Base-by-base conservation (phyloP, 306 rosid species). In the Cucurbita moschata region DNA sequence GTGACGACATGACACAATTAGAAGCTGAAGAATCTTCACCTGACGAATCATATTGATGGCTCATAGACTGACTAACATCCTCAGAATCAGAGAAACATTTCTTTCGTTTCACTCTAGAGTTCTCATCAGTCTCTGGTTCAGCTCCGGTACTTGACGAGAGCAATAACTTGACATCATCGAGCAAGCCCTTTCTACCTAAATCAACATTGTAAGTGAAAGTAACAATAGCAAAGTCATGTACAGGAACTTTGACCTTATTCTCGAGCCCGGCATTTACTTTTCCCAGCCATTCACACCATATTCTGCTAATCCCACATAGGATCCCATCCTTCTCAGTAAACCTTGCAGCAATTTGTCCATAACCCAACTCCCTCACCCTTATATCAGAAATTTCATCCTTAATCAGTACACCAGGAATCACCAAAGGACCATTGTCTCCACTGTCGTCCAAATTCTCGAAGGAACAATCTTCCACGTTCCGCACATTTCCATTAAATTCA, bases 281-380 rank as follows among this genome's bases (percentile, higher is more conserved):
- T 58, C 96, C 98, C 74, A 90, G 77, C 98, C 98, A 93, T 80
- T 93, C 97, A 30, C 98, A 93, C 98, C 98, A 93, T 66, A 93
- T 82, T 77, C 96, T 85, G 78, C 80, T 79, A 68, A 88, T 76
- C 52, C 86, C 88, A 80, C 23, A 77, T 23, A 65, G 79, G 4
- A 81, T 37, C 16, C 71, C 70, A 74, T 74, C 85, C 68, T 85
- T 87, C 81, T 87, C 88, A 54, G 35, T 71, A 80, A 90, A 82
- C 74, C 97, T 88, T 8, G 90, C 96, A 66, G 94, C 80, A 77
- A 93, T 83, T 82, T 78, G 84, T 57, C 96, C 98, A 70, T 21
- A 68, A 8, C 98, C 98, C 46, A 84, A 78, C 53, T 82, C 84
- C 81, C 55, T 84, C 40, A 51, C 88, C 79, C 76, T 81, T 52